phyloP scores from a whole-genome alignment of 164 flowering plant species.

The Stephania cephalantha region DNA sequence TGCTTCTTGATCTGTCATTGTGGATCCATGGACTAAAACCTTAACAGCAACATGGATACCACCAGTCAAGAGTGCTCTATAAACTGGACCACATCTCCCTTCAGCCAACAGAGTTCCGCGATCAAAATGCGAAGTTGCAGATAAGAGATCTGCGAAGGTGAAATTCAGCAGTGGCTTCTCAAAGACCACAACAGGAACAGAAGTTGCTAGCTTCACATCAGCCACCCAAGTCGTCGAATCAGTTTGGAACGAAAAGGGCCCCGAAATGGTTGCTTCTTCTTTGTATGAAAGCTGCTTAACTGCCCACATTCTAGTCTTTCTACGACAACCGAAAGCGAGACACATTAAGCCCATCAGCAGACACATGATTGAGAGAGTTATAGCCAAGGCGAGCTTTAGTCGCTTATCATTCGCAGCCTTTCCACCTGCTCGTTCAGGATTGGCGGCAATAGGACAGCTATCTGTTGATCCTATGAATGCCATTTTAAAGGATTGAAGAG shows the following conservation, averaged over 20 bases:
- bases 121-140: slow-evolving; percentile 85
- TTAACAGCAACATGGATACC: slow-evolving; percentile 88
- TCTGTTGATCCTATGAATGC: slow-evolving; percentile 50
- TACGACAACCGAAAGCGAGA: slow-evolving; percentile 59
- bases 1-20: slow-evolving; percentile 72
- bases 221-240: slow-evolving; percentile 93
- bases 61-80: slow-evolving; percentile 75
- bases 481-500: slow-evolving; percentile 27
- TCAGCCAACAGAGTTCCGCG: slow-evolving; percentile 76
- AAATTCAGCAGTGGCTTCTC: slow-evolving; percentile 86
- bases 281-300: slow-evolving; percentile 59
- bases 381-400: slow-evolving; percentile 49
- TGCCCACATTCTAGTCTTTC: slow-evolving; percentile 44
- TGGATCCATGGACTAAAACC: slow-evolving; percentile 72
- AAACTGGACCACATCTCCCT: slow-evolving; percentile 86
- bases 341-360: slow-evolving; percentile 52
- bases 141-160: slow-evolving; percentile 78
- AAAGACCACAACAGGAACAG: slow-evolving; percentile 74
- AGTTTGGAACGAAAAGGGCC: slow-evolving; percentile 85
- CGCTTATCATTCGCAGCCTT: slow-evolving; percentile 29
- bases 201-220: slow-evolving; percentile 70
- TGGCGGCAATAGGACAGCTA: slow-evolving; percentile 70
- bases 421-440: slow-evolving; percentile 36
- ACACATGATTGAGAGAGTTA: slow-evolving; percentile 44
- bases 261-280: slow-evolving; percentile 63